Evolutionary conservation across 2,329 filamentous ascomycete species (phyloP), one percentile per base, ranked within the genome.

Genomic region (Cladosporium colombiae): DNA sequence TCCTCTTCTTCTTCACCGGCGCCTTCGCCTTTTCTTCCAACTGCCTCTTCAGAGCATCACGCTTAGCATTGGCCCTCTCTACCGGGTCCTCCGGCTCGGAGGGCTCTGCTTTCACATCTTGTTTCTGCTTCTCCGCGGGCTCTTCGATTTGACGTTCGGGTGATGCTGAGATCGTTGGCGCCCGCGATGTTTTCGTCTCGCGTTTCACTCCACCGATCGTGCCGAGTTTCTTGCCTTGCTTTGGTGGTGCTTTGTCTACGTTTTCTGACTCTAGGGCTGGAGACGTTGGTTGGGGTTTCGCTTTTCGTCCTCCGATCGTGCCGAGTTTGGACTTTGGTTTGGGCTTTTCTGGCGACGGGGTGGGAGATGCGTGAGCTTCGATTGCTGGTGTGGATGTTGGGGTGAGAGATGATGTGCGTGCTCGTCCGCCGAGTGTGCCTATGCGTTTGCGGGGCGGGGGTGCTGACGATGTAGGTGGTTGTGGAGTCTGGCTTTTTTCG

Each of bases 1-100:
- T 85, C 65, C 85, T 75, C 73, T 84, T 86, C 79, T 87, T 88
- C 79, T 84, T 88, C 21, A 74, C 78, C 11, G 81, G 80, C 62
- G 79, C 82, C 69, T 84, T 84, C 31, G 81, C 80, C 71, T 83
- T 84, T 64, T 76, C 78, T 62, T 82, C 82, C 18, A 86, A 71
- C 50, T 83, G 78, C 21, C 82, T 78, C 72, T 87, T 88, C 67
- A 89, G 72, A 71, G 86, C 84, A 59, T 83, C 80, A 14, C 86
- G 78, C 69, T 83, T 87, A 63, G 81, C 78, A 67, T 86, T 78
- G 3, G 85, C 85, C 63, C 80, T 82, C 65, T 88, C 81, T 67
- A 81, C 78, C 66, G 8, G 65, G 8, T n/a, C 67, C 46, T 64
- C 44, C 2, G 62, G 29, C 66, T 64, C 75, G 5, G 33, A 8